Base-by-base conservation (phyloP, 2,329 filamentous ascomycete genomes). In the Teratosphaeriaceae sp. region DNA sequence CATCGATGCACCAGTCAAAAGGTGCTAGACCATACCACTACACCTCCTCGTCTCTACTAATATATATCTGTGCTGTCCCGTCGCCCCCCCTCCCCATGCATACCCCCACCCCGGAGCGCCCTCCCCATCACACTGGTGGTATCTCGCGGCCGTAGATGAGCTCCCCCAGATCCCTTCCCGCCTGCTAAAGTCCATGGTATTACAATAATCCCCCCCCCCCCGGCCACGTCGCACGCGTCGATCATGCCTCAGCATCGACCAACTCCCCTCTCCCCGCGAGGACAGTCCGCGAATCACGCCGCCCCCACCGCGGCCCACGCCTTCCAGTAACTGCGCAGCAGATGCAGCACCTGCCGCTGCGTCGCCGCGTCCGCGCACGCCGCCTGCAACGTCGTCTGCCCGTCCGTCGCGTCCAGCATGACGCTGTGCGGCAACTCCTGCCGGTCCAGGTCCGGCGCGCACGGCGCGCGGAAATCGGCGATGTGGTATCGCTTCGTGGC, bases 401-500 rank as follows among this genome's bases (percentile, higher is more conserved):
- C 48, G 52, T 82, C 76, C 19, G 72, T 60, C 47, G 83, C 78
- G 52, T 82, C 78, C 24, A 84, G 67, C 21, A 82, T 61, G 27
- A 84, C 76, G 58, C 88, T 96, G 67, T 96, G 87, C 2, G 90
- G 88, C 40, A 98, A 73, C 68, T 98, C 92, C 67, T 96, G 85
- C 53, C 87, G 74, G 60, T 97, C 92, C 46, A 94, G 82, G 62
- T 97, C 90, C 0, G 92, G 92, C 13, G 85, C 74, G 54, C 83
- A 87, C 1, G 89, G 89, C 30, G 71, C 67, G 51, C 79, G 78
- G 70, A 97, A 94, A 48, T 96, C 88, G 53, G 79, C 82, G 44
- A 98, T 74, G 60, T 94, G 86, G 63, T 88, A 97, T 47, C 84
- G 80, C 67, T 59, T 72, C 11, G 51, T 46, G 15, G 50, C 42